Base-by-base conservation (phyloP, 129 eudicot genomes). In the Kitagawia praeruptora region DNA sequence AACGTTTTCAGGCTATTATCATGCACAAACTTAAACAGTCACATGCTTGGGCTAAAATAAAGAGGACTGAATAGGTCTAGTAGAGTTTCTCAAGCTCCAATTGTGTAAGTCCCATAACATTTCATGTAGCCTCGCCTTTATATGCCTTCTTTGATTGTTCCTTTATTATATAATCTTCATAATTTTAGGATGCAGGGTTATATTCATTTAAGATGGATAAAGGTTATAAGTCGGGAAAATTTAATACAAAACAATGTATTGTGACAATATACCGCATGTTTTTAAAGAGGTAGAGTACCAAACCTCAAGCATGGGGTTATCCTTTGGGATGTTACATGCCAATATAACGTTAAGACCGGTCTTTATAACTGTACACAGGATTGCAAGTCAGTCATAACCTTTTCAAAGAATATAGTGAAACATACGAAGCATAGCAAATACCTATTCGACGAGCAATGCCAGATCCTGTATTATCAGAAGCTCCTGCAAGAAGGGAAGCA, bases 261-360 rank as follows among this genome's bases (percentile, higher is more conserved):
- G 4, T 69, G 15, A 71, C 15, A 40, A 71, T 21, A 41, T 4
- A 71, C 18, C 47, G 11, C 28, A 58, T 58, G 75, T 71, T 40
- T 75, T 67, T 64, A 54, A 79, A 79, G 61, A 76, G 86, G 78
- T 69, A 80, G 45, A 80, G 46, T n/a, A 58, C 21, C 47, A 46
- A 83, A 94, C 98, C 98, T 91, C 97, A 41, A 94, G 86, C 87
- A 87, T 85, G 79, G 97, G 96, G 77, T 83, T 91, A 77, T 85
- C 89, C 88, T 94, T 94, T 18, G 98, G 98, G 80, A 94, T 86
- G 81, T 89, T 90, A 76, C 96, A 94, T 71, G 98, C 96, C 76
- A 94, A 83, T 4, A 80, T 85, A 31, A 94, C 83, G 76, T 89
- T 91, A 51, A 94, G 86, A 53, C 97, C 98, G 58, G 97, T 90